phyloP scores from a whole-genome alignment of 139 green algal genomes.

The Diplosphaera chodatii region DNA sequence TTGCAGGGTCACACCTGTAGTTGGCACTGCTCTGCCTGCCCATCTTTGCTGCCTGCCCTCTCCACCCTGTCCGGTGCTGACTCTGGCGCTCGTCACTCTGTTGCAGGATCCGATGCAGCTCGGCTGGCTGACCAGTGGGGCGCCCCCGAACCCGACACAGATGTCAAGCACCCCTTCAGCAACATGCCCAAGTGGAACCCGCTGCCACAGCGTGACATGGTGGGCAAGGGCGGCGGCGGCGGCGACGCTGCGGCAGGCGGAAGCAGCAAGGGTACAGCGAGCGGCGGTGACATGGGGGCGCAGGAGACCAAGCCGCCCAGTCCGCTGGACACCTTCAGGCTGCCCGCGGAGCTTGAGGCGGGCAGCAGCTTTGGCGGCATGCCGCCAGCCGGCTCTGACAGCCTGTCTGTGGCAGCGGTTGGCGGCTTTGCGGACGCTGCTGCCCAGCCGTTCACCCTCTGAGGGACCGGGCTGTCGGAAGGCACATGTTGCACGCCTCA shows the following conservation, averaged over 20 bases:
- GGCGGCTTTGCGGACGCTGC: not conserved
- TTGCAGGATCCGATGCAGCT: not conserved
- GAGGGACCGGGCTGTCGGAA: no score
- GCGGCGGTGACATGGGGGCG: no score
- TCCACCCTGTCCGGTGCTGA: no score
- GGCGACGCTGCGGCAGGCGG: not conserved
- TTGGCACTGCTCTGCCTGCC: no score
- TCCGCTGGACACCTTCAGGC: not conserved
- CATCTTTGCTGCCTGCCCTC: no score
- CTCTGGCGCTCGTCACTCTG: no score
- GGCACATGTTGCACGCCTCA: no score
- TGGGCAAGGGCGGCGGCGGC: no score
- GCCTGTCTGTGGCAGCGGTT: not conserved
- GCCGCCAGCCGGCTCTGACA: not conserved
- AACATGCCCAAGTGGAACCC: not conserved
- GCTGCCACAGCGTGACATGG: not conserved
- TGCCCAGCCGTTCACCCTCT: no score
- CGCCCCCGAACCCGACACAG: not conserved
- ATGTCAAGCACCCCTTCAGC: no score
- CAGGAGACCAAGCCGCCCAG: not conserved
- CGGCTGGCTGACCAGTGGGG: not conserved
- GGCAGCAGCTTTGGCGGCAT: not conserved
- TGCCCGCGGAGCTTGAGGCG: not conserved
- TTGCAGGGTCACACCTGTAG: no score
- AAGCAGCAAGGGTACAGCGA: not conserved